These are phyloP conservation scores for Nakaseomyces kungkrabaensis DNA, from an alignment of 1,139 yeast species.

Conservation along the genomic window DNA sequence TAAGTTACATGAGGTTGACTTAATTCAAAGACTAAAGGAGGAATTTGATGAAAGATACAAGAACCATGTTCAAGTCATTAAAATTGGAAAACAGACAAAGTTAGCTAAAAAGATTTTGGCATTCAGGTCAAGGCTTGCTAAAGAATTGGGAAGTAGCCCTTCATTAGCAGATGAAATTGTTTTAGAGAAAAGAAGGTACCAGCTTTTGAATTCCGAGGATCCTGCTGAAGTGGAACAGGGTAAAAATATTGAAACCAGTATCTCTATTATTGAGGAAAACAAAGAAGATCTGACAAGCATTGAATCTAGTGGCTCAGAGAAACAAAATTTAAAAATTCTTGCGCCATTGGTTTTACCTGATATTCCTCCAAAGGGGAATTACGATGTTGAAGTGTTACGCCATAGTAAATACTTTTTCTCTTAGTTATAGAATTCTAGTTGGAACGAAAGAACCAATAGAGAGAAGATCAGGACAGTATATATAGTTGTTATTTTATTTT, in stretches of 20 bases:
- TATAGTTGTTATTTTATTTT: conserved; percentile 2
- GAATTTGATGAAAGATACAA: conserved; percentile 78
- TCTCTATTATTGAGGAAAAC: conserved; percentile 46
- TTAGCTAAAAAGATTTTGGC: conserved; percentile 43
- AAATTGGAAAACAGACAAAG: conserved; percentile 43
- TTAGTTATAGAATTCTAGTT: conserved; percentile 8
- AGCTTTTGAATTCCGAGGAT: conserved; percentile 44
- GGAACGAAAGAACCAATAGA: background rate
- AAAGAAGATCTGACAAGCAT: conserved; percentile 6
- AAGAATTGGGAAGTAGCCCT: conserved; percentile 46
- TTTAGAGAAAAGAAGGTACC: conserved; percentile 56
- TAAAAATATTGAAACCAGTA: conserved; percentile 55
- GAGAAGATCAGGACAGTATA: background rate
- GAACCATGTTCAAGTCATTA: conserved; percentile 54
- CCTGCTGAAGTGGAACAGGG: conserved; percentile 45
- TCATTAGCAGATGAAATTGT: conserved; percentile 66
- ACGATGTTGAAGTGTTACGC: conserved; percentile 65
- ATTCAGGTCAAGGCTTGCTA: conserved; percentile 42
- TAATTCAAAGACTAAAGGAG: conserved; percentile 56
- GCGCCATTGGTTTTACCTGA: conserved; percentile 65
- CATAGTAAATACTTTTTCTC: conserved; percentile 75
- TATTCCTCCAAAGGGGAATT: conserved; percentile 74
- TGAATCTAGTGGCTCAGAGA: conserved; percentile 18
- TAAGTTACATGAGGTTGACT: conserved; percentile 60
- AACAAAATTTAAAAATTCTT: conserved; percentile 30